Conservation (phyloP, 345 rosid genomes). For the Raphanus raphanistrum region DNA sequence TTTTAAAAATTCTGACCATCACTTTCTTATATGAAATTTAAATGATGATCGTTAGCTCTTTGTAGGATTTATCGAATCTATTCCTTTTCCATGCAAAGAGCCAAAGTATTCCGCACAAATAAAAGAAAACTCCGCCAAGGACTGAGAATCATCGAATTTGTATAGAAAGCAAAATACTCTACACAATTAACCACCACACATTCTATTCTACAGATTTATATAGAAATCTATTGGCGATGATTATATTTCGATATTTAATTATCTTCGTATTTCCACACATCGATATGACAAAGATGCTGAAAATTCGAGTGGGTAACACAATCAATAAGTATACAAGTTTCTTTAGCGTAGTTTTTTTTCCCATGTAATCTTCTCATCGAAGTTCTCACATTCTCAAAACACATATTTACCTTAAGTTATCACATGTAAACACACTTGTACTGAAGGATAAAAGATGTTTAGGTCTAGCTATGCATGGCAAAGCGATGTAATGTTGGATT, state of each 20-base stretch:
- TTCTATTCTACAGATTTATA: background rate
- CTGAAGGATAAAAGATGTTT: background rate
- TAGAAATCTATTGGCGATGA: background rate
- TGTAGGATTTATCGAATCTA: background rate
- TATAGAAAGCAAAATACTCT: background rate
- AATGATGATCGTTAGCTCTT: background rate
- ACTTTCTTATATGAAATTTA: background rate
- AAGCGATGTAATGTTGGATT: too few relatives aligned
- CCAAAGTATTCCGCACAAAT: background rate
- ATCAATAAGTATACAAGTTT: background rate
- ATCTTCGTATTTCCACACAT: constrained; percentile 17
- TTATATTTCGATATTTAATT: background rate
- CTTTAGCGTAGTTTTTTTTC: background rate
- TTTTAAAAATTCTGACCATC: background rate
- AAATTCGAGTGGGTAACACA: constrained; percentile 26
- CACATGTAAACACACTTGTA: background rate
- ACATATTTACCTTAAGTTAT: background rate
- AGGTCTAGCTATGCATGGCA: too few relatives aligned
- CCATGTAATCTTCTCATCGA: constrained; percentile 36
- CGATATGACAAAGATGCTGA: constrained; percentile 41
- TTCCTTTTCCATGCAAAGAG: background rate
- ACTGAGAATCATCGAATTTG: background rate
- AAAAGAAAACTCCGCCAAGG: background rate
- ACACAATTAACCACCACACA: background rate
- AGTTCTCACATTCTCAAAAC: constrained; percentile 53